A percentile compares a stretch with the other conserved stretches of the same genome.
phyloP scores from a whole-genome alignment of 2,329 filamentous ascomycete genomes.

The Pseudocercospora crystallina region DNA sequence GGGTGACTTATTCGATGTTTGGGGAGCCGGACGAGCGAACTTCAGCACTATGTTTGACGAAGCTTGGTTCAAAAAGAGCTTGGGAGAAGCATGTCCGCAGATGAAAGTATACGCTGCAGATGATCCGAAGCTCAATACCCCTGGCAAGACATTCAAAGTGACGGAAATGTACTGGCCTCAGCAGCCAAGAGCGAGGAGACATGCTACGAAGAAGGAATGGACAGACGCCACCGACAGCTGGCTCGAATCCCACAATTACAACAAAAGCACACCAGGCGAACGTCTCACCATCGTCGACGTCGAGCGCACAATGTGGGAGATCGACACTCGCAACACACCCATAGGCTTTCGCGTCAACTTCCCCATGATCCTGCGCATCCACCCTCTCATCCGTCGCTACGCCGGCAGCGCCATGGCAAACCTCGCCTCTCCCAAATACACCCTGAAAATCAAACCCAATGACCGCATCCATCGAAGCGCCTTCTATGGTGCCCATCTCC shows the following conservation, averaged over 20 bases:
- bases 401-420: constrained; percentile 34
- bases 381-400: constrained; percentile 24
- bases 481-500: constrained; percentile 40
- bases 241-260: neutral
- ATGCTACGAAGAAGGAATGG: neutral
- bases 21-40: constrained; percentile 1
- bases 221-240: neutral
- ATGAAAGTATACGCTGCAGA: constrained; percentile 17
- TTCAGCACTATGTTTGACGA: constrained; percentile 25
- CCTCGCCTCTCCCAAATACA: constrained; percentile 24
- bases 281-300: constrained; percentile 14
- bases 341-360: constrained; percentile 19
- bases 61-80: constrained; percentile 15
- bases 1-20: constrained; percentile 6
- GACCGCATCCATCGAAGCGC: constrained; percentile 24
- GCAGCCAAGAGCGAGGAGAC: neutral
- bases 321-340: constrained; percentile 13
- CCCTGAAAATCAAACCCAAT: constrained; percentile 16
- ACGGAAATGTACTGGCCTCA: constrained; percentile 15
- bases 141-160: neutral
- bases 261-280: neutral
- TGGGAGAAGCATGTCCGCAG: constrained; percentile 21
- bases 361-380: constrained; percentile 16
- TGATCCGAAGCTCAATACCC: neutral
- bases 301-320: constrained; percentile 23